phyloP scores from a whole-genome alignment of 345 rosid species.

The Cardiospermum halicacabum region DNA sequence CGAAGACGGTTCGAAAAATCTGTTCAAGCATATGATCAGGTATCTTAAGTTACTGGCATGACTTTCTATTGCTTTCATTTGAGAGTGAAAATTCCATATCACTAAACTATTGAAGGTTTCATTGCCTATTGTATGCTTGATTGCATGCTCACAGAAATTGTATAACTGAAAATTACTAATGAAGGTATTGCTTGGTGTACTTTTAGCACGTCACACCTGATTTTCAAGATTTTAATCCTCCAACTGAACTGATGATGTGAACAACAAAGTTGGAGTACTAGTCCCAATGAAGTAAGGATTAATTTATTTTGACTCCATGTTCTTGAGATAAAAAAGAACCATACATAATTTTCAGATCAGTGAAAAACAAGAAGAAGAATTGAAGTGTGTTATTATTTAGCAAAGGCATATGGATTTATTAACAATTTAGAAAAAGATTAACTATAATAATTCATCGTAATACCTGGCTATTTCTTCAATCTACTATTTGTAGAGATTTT shows the following conservation, averaged over 20 bases:
- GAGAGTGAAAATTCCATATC: background rate
- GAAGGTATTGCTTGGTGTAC: background rate
- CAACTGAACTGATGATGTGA: background rate
- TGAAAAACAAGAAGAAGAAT: too few species aligned
- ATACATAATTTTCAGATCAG: too few species aligned
- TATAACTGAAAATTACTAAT: background rate
- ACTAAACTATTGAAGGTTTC: background rate
- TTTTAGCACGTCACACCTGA: background rate
- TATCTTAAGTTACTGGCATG: constrained; percentile 19
- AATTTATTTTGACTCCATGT: background rate
- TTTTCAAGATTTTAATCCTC: background rate
- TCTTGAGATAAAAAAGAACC: too few species aligned
- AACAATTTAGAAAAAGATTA: too few species aligned
- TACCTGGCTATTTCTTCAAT: too few species aligned
- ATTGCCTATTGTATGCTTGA: background rate
- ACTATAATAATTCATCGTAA: too few species aligned
- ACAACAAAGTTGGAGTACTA: background rate
- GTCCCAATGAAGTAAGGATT: background rate
- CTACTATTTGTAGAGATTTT: too few species aligned
- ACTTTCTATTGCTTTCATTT: background rate
- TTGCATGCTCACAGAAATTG: background rate
- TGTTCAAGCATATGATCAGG: constrained; percentile 69
- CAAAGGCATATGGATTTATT: too few species aligned
- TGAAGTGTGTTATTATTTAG: too few species aligned
- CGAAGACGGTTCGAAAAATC: constrained; percentile 64